phyloP scores from a whole-genome alignment of 2,329 filamentous ascomycete species.

The Byssochlamys sp. region DNA sequence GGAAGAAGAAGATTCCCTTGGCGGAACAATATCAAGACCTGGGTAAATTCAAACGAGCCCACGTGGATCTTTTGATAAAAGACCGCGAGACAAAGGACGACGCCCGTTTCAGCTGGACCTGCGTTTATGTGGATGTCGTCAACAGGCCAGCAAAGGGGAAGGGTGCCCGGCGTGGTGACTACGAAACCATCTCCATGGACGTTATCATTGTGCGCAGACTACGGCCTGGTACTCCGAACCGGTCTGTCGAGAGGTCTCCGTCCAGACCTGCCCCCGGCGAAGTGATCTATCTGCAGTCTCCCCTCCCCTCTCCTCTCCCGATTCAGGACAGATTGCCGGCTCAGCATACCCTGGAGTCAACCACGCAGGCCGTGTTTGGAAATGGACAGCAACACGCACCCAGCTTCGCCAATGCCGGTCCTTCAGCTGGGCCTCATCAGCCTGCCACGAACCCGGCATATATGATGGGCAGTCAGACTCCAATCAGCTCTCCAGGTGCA shows the following conservation, averaged over 20 bases:
- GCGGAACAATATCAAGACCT: constrained; percentile 22
- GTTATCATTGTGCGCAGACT: constrained; percentile 25
- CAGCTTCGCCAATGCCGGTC: neutral
- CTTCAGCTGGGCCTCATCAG: neutral
- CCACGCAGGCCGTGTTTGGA: neutral
- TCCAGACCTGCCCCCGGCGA: constrained; percentile 9
- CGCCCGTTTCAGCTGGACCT: constrained; percentile 27
- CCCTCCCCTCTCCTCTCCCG: constrained; percentile 1
- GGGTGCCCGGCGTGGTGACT: constrained; percentile 16
- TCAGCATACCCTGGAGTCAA: neutral
- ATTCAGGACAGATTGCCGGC: neutral
- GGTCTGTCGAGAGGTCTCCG: neutral
- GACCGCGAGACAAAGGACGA: constrained; percentile 19
- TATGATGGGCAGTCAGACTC: neutral
- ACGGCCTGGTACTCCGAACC: constrained; percentile 7
- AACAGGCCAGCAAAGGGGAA: constrained; percentile 18
- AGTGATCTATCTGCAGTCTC: constrained; percentile 8
- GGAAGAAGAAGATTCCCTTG: constrained; percentile 17
- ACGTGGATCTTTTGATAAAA: constrained; percentile 27
- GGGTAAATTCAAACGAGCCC: constrained; percentile 18
- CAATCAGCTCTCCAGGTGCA: neutral
- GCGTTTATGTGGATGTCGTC: constrained; percentile 26
- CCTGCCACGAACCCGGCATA: neutral
- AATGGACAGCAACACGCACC: neutral
- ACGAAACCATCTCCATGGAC: constrained; percentile 24